Base-by-base conservation (phyloP, 2,329 filamentous ascomycete species). In the Nigrospora sphaerica region DNA sequence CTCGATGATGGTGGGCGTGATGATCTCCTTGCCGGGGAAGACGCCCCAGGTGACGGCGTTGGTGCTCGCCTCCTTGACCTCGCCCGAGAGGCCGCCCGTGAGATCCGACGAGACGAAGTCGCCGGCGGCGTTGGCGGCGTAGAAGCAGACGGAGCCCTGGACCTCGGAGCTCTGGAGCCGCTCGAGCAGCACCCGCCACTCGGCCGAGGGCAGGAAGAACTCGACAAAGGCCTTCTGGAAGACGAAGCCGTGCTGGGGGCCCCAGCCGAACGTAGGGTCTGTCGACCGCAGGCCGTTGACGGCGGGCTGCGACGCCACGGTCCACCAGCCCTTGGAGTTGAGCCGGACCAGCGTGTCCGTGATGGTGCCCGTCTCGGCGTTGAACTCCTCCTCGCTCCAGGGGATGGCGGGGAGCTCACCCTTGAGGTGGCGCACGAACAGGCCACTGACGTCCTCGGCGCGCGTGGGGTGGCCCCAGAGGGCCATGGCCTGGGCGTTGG, bases 201-300 rank as follows among this genome's bases (percentile, higher is more conserved):
- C 87, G 0, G 76, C 65, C 0, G 74, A 69, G 0, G 91, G 83
- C 48, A 95, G 71, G 74, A 98, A 98, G 69, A 97, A 89, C 65
- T 98, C 93, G 44, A 98, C 90, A 65, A 98, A 98, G 0, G 92
- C 86, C 68, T 97, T 98, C 62, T 98, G 93, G 72, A 96, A 98
- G 41, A 97, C 90, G 63, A 95, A 97, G 16, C 93, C 93, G 57
- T 91, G 84, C 42, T 78, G 80, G 0, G 93, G 93, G 1, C 93
- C 93, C 93, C 93, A 98, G 52, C 93, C 93, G 58, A 95, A 95
- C 17, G 88, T 80, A 4, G 77, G 69, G 62, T 98, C 81, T 41
- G 77, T 80, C 28, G 87, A 95, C 33, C 78, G 78, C 17, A 91
- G 69, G 37, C 91, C 90, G 62, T 96, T 95, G 47, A 96, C 89